Conservation (phyloP, 192 early-diverging fungal genomes). For the Obelidium mucronatum region DNA sequence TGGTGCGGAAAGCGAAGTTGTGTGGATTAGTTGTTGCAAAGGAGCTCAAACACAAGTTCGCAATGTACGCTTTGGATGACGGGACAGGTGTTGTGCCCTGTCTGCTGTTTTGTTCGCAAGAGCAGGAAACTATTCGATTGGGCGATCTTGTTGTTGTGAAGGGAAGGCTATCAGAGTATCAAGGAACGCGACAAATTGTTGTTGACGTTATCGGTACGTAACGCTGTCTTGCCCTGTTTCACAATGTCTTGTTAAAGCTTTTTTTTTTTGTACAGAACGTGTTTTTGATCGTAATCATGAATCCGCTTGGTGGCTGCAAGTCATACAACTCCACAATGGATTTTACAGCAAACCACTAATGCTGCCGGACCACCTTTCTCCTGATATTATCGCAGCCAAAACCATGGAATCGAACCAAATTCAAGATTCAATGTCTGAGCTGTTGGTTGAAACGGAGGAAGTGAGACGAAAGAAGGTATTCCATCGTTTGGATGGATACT, state of each 20-base stretch:
- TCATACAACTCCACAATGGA: neutral
- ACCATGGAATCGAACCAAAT: too few relatives aligned
- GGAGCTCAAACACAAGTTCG: neutral
- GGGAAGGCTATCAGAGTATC: neutral
- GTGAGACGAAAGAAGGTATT: too few relatives aligned
- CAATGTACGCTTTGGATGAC: neutral
- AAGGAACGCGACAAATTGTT: neutral
- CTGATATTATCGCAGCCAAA: neutral
- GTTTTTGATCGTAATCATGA: constrained; percentile 10
- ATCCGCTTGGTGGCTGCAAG: neutral
- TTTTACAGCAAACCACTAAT: neutral
- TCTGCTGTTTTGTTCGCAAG: constrained; percentile 1
- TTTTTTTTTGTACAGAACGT: too few relatives aligned
- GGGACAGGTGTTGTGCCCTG: neutral
- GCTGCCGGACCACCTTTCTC: neutral
- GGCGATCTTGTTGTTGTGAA: constrained; percentile 2
- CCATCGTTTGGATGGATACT: too few relatives aligned
- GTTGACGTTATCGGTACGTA: constrained; percentile 4
- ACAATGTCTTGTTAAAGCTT: too few relatives aligned
- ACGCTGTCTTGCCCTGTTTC: too few relatives aligned
- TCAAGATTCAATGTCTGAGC: too few relatives aligned
- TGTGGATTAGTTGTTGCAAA: constrained; percentile 3
- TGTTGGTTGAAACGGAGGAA: too few relatives aligned
- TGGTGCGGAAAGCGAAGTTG: neutral
- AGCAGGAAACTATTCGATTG: neutral